A percentile compares a stretch with the other conserved stretches of the same genome.
phyloP scores from a whole-genome alignment of 108 stramenopile genomes.

The Ochromonas danica region DNA sequence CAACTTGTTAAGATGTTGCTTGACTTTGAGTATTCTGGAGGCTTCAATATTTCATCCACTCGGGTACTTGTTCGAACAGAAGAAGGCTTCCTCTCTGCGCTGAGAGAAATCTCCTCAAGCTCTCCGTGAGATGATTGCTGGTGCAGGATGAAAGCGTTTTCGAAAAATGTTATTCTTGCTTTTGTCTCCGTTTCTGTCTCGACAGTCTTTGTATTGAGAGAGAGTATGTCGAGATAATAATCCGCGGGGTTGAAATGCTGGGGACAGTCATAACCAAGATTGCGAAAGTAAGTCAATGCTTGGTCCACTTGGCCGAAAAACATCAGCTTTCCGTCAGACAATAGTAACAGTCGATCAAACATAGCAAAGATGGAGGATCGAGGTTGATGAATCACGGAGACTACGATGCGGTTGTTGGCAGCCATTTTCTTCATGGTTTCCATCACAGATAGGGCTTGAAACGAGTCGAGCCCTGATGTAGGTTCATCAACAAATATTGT shows the following conservation, averaged over 20 bases:
- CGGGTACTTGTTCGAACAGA: not conserved
- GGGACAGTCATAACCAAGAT: conserved; percentile 46
- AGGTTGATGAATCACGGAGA: conserved; percentile 43
- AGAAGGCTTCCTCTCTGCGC: not conserved
- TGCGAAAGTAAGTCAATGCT: conserved; percentile 39
- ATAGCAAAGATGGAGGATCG: conserved; percentile 46
- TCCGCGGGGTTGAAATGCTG: conserved; percentile 52
- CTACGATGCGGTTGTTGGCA: not conserved
- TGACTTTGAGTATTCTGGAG: no score
- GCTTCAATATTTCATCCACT: no score
- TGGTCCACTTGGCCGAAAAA: conserved; percentile 43
- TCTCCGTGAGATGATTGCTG: not conserved
- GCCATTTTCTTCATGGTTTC: conserved; percentile 22
- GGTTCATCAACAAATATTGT: conserved; percentile 35
- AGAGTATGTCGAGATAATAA: conserved; percentile 46
- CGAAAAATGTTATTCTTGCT: not conserved
- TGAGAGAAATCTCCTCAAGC: not conserved
- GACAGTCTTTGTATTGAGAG: not conserved
- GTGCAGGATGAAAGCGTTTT: not conserved
- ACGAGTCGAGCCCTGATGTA: conserved; percentile 7
- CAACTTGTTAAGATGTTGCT: no score
- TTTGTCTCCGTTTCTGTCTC: not conserved
- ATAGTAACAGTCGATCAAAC: conserved; percentile 54
- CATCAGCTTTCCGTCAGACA: conserved; percentile 36
- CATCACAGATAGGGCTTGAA: conserved; percentile 18